A percentile compares a stretch with the other conserved stretches of the same genome.
phyloP scores from a whole-genome alignment of 1,284 basidiomycete species.

The Fomitiporia mediterranea region DNA sequence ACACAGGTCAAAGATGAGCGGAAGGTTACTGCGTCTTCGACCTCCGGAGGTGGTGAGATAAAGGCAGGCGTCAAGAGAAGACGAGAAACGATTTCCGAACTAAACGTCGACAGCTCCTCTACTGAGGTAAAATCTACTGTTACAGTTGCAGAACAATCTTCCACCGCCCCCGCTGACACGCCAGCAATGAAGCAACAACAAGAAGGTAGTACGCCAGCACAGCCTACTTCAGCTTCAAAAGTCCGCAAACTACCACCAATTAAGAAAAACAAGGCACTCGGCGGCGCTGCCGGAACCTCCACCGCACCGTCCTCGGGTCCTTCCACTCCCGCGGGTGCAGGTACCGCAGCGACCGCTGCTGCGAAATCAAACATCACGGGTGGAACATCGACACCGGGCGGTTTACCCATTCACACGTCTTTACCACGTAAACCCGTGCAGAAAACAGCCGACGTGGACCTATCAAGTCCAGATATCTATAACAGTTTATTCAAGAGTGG shows the following conservation, averaged over 20 bases:
- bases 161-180: constrained; percentile 4
- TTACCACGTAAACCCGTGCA: constrained; percentile 36
- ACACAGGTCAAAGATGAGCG: constrained; percentile 39
- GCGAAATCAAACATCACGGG: constrained; percentile 22
- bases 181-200: too few relatives aligned
- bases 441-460: constrained; percentile 54
- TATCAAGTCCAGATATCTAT: constrained; percentile 58
- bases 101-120: background rate
- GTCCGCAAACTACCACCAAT: constrained; percentile 67
- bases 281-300: constrained; percentile 18
- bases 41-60: background rate
- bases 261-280: constrained; percentile 58
- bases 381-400: constrained; percentile 21
- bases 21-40: constrained; percentile 25
- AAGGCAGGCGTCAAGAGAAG: constrained; percentile 16
- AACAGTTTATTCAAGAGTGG: constrained; percentile 63
- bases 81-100: constrained; percentile 14
- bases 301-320: constrained; percentile 24
- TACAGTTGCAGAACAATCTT: background rate
- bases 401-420: constrained; percentile 24
- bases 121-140: constrained; percentile 1
- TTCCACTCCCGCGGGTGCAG: constrained; percentile 25
- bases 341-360: constrained; percentile 14
- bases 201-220: constrained; percentile 17
- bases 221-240: constrained; percentile 40